Base-by-base conservation (phyloP, 139 green algal genomes). In the Coccomyxa sp. region DNA sequence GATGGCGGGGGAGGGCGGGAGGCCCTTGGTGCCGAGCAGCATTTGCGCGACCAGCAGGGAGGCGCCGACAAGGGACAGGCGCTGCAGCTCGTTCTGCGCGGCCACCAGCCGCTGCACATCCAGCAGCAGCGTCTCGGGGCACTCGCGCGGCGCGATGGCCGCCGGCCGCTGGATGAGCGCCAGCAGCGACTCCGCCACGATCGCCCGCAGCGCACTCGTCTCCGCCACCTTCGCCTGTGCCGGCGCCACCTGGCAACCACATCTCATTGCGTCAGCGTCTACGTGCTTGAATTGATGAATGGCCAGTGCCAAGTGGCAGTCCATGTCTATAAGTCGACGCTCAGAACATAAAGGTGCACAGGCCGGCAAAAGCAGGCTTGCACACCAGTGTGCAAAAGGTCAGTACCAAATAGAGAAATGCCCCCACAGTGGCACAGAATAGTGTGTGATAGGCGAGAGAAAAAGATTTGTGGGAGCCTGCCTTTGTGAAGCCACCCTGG, bases 1-100 rank as follows among this genome's bases (percentile, higher is more conserved):
- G 12, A 12, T 32, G 60, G 15, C 31, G 60, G 79, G 63, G 28
- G 58, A 27, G 60, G 79, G 25, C 14, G 79, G 60, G 60, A 77
- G 60, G 28, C 60, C 45, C 79, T 82, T 82, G 58, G 66, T 60
- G 17, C n/a, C 79, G 60, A 82, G 79, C 81, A 86, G 77, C 82
- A 86, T 82, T 68, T 79, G 82, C 17, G 71, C 59, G 18, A 88
- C 82, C 57, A 88, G 85, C 77, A 83, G 60, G 0, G 85, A 79
- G 18, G 85, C 85, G 13, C 77, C 82, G 57, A 83, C 27, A n/a
- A 88, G 79, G 82, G 76, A 82, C n/a, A 88, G 77, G 13, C 85
- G 82, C 82, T 88, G 85, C 82, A 88, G 78, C 85, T 88, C 85
- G 78, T 88, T 86, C 78, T 88, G 85, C 60, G 31, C 17, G 45